Evolutionary conservation across 2,329 filamentous ascomycete genomes (phyloP), one percentile per base, ranked within the genome.

Genomic region (Diaporthe destruens): DNA sequence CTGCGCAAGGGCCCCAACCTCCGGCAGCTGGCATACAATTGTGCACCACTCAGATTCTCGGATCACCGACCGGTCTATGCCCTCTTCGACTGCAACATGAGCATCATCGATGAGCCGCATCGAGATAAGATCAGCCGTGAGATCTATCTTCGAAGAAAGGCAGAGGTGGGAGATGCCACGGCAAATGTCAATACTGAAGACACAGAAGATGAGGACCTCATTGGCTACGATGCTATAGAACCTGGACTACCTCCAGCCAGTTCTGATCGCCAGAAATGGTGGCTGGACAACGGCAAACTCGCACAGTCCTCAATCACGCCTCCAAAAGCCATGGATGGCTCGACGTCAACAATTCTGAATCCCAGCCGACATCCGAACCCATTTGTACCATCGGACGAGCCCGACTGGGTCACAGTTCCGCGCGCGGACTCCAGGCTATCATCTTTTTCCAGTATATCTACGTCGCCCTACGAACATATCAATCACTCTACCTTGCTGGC

Each of bases 21-120:
- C 47, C 91, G 91, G 54, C 96, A 98, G 80, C 85, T 93, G 14
- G 88, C 93, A 42, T 99, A 99, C 82, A 90, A 94, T 78, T 92
- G 90, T 69, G 95, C 95, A 4, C 91, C 94, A 39, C 85, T 99
- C 47, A 90, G 88, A 16, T 98, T 98, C 80, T 99, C 96, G 0
- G 96, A 99, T 79, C 96, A 99, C 81, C 90, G 95, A n/a, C 96
- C 96, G 2, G 96, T 99, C 0, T 98, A 94, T 82, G 95, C 94
- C 16, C 90, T 91, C 0, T 99, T 99, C 79, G 89, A 94, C 76
- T 97, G 95, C 81, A 90, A 87, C 1, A 92, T 98, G 68, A 95
- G 87, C 76, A 91, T 96, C 56, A 85, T 98, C 14, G 89, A 99
- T 76, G 94, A 98, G 80, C 83, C 82, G 32, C 84, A 87, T 69